phyloP scores from a whole-genome alignment of 192 early-diverging fungal species.

The Mortierella alpina region DNA sequence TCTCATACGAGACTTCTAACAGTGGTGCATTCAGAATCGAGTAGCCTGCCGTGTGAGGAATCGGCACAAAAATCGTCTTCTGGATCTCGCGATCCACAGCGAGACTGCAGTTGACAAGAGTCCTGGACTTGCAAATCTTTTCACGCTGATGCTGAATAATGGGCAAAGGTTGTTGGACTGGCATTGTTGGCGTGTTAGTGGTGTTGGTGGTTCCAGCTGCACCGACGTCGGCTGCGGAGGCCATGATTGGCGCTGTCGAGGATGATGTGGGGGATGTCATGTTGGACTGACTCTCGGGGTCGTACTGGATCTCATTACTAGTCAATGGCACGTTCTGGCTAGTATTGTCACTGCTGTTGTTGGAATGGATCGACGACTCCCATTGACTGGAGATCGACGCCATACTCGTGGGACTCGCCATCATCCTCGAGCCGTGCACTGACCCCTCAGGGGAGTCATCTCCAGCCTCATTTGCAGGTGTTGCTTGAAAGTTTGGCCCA shows the following conservation, averaged over 20 bases:
- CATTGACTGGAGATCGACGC: conserved; percentile 46
- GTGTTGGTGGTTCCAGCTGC: neutral
- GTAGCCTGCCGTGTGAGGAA: conserved; percentile 29
- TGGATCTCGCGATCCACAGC: conserved; percentile 52
- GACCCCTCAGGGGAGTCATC: conserved; percentile 40
- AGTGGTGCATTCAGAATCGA: conserved; percentile 48
- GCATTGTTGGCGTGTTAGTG: no score
- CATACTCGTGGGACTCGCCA: conserved; percentile 42
- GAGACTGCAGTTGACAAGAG: conserved; percentile 32
- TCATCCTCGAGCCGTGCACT: conserved; percentile 8
- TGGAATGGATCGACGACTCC: conserved; percentile 25
- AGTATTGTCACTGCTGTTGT: conserved; percentile 6
- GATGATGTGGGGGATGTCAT: conserved; percentile 29
- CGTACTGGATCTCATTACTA: conserved; percentile 1
- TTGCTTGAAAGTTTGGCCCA: conserved; percentile 20
- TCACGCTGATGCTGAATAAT: conserved; percentile 48
- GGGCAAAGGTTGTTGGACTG: neutral
- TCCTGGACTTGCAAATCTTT: conserved; percentile 44
- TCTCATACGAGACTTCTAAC: conserved; percentile 45
- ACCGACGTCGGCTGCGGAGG: neutral
- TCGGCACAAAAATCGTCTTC: conserved; percentile 42
- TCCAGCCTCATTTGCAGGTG: conserved; percentile 29
- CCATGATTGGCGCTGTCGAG: neutral
- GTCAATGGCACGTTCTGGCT: conserved; percentile 8
- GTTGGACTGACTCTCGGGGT: conserved; percentile 10